Evolutionary conservation across 345 rosid species (phyloP).

Genomic region (Citrus sp.): DNA sequence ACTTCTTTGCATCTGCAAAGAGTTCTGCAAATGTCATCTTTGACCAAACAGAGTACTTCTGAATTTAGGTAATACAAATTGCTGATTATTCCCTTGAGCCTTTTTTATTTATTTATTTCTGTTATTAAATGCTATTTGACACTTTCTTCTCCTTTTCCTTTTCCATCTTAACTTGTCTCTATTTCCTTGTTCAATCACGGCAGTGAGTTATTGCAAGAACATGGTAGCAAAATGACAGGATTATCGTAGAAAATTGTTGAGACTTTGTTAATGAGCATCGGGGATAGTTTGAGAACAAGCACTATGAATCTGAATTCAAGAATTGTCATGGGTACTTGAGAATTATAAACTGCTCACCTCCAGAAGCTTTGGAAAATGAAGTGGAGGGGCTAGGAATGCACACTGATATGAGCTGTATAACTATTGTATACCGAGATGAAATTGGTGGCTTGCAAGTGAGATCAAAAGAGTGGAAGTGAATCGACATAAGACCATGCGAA

Average conservation of each 20-base stretch:
- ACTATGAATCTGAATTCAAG: constrained; percentile 25
- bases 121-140: too few species aligned
- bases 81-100: background rate
- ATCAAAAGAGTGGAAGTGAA: constrained; percentile 42
- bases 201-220: constrained; percentile 29
- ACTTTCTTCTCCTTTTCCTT: background rate
- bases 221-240: constrained; percentile 33
- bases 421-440: constrained; percentile 37
- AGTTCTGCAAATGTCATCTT: background rate
- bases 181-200: background rate
- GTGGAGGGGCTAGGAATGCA: constrained; percentile 47
- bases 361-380: constrained; percentile 17
- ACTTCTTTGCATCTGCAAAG: constrained; percentile 30
- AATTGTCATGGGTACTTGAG: constrained; percentile 42
- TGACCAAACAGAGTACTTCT: constrained; percentile 7
- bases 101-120: background rate
- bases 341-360: constrained; percentile 33
- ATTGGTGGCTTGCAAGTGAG: constrained; percentile 39
- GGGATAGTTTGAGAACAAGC: constrained; percentile 21
- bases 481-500: constrained; percentile 34
- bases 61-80: constrained; percentile 31
- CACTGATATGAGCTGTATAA: constrained; percentile 45
- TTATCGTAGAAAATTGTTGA: constrained; percentile 26
- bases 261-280: constrained; percentile 26
- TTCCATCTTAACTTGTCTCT: background rate